Evolutionary conservation across 2,329 filamentous ascomycete genomes (phyloP).

Genomic region (Sclerotiophoma versabilis): DNA sequence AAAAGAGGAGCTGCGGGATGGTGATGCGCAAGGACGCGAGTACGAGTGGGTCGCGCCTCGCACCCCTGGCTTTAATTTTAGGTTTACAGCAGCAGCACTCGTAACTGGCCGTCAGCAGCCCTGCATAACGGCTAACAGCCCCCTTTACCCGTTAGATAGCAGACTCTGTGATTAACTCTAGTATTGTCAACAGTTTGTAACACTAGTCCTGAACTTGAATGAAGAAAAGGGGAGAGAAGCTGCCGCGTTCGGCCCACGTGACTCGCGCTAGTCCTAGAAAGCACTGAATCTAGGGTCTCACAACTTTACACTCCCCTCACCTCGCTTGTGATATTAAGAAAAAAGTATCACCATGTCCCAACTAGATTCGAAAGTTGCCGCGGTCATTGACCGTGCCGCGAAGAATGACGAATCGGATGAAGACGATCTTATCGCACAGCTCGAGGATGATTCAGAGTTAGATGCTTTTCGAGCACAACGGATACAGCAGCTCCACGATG

Average conservation of each 20-base stretch:
- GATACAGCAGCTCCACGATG: conserved; percentile 64
- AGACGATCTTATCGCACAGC: conserved; percentile 66
- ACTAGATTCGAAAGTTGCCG: conserved; percentile 60
- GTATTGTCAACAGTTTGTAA: not conserved
- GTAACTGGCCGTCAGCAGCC: conserved; percentile 18
- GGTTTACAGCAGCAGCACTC: conserved; percentile 12
- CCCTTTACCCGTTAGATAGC: conserved; percentile 10
- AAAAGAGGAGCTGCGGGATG: conserved; percentile 26
- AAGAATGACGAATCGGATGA: conserved; percentile 60
- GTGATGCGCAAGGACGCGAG: conserved; percentile 40
- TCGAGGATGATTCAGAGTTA: conserved; percentile 63
- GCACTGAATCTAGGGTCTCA: conserved; percentile 10
- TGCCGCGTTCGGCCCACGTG: conserved; percentile 10
- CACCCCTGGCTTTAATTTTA: conserved; percentile 37
- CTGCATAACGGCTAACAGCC: conserved; percentile 14
- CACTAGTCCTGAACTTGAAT: not conserved
- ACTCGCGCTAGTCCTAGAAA: conserved; percentile 12
- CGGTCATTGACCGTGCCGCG: conserved; percentile 54
- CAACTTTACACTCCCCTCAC: conserved; percentile 24
- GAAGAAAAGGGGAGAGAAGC: not conserved
- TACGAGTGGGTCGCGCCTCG: conserved; percentile 29
- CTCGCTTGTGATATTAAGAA: conserved; percentile 20
- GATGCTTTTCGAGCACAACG: conserved; percentile 64
- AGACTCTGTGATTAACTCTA: conserved; percentile 4
- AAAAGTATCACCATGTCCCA: conserved; percentile 51